phyloP scores from a whole-genome alignment of 305 asterid genomes.

The Fraxinus paxiana region DNA sequence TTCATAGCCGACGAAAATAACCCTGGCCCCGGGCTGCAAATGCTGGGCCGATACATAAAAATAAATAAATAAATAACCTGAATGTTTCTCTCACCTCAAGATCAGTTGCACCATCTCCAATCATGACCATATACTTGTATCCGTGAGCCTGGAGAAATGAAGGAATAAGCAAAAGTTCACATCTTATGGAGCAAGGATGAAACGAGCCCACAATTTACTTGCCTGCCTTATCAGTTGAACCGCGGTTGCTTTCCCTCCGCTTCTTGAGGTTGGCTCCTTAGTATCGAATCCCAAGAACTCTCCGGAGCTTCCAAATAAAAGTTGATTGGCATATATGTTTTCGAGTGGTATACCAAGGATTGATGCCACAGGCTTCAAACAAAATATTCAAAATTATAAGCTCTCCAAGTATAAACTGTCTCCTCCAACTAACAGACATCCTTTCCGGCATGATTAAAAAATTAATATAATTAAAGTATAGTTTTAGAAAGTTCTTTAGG shows the following conservation, averaged over 20 bases:
- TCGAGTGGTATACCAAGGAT: slow-evolving; percentile 66
- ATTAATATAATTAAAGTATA: not conserved
- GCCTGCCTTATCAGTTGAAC: slow-evolving; percentile 82
- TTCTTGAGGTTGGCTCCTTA: slow-evolving; percentile 84
- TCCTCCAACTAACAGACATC: not conserved
- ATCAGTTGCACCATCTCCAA: slow-evolving; percentile 98
- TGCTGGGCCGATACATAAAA: not conserved
- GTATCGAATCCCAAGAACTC: slow-evolving; percentile 72
- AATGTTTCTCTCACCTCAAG: slow-evolving; percentile 62
- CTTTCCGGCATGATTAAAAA: not conserved
- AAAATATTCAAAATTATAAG: slow-evolving; percentile 21
- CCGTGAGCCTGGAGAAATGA: slow-evolving; percentile 47
- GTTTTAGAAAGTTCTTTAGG: not conserved
- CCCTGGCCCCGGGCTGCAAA: not conserved
- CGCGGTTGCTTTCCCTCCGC: slow-evolving; percentile 90
- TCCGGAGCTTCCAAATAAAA: slow-evolving; percentile 66
- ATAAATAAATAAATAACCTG: not conserved
- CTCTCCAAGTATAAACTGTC: not conserved
- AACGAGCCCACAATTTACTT: slow-evolving; percentile 7
- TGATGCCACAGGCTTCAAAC: slow-evolving; percentile 68
- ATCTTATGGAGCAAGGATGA: not conserved
- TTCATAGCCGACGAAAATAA: not conserved
- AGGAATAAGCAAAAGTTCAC: not conserved
- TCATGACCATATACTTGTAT: slow-evolving; percentile 74
- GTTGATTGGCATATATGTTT: slow-evolving; percentile 74